Percentiles rank a stretch among this genome's conserved stretches.
Evolutionary conservation across 495 filamentous ascomycete genomes (phyloP).

Genomic region (Choiromyces venosus): DNA sequence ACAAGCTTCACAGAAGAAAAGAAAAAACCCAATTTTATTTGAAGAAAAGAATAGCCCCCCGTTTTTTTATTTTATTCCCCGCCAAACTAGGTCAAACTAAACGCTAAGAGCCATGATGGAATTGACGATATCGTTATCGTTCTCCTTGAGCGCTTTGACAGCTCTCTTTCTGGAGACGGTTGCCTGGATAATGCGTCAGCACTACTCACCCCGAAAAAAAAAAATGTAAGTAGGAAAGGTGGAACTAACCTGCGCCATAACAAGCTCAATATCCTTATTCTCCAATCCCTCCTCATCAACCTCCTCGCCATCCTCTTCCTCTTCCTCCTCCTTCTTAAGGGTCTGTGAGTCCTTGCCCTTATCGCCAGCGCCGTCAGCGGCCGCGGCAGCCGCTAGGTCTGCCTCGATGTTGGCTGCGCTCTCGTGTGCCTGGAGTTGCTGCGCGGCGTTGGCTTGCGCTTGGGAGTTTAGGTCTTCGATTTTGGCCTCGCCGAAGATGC

Average conservation of each 20-base stretch:
- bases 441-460: slow-evolving; percentile 86
- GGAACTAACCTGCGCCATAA: slow-evolving; percentile 63
- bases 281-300: slow-evolving; percentile 90
- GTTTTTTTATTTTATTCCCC: slow-evolving; percentile 28
- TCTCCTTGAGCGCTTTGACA: slow-evolving; percentile 95
- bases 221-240: neutral
- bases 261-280: slow-evolving; percentile 97
- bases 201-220: too few relatives aligned
- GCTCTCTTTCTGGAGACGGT: slow-evolving; percentile 96
- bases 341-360: slow-evolving; percentile 62
- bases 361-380: slow-evolving; percentile 50
- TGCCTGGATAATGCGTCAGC: slow-evolving; percentile 53
- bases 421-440: slow-evolving; percentile 75
- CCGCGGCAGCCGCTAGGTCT: slow-evolving; percentile 60
- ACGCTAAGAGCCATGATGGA: slow-evolving; percentile 99
- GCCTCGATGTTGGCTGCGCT: slow-evolving; percentile 45
- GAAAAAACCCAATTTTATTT: slow-evolving; percentile 1
- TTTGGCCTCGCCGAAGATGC: slow-evolving; percentile 99
- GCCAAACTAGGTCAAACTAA: slow-evolving; percentile 49
- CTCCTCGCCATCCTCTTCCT: slow-evolving; percentile 93
- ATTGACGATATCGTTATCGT: slow-evolving; percentile 99
- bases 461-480: slow-evolving; percentile 98
- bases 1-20: neutral
- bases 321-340: slow-evolving; percentile 68
- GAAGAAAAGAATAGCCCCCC: neutral